Evolutionary conservation across 805 yeast species (phyloP).

Genomic region (Yueomyces sp.): DNA sequence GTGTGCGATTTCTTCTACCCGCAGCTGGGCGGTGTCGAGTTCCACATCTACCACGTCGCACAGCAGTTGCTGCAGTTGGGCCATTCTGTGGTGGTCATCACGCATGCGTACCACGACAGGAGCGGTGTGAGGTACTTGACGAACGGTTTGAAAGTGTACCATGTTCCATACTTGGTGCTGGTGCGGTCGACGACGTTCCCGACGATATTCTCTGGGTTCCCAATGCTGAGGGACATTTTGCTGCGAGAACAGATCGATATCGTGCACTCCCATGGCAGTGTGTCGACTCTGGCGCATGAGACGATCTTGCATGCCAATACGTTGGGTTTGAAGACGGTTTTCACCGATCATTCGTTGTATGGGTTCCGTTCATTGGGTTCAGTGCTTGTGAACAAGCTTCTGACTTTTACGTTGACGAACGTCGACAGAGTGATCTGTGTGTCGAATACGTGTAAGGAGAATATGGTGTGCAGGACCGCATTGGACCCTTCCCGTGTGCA

Average conservation of each 20-base stretch:
- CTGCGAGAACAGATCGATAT: constrained; percentile 77
- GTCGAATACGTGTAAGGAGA: constrained; percentile 91
- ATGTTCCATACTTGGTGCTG: constrained; percentile 71
- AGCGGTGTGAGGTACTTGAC: constrained; percentile 73
- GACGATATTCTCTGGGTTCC: constrained; percentile 77
- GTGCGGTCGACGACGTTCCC: constrained; percentile 81
- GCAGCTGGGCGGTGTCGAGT: constrained; percentile 96
- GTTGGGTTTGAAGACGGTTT: constrained; percentile 83
- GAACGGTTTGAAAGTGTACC: constrained; percentile 86
- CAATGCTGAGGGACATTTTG: constrained; percentile 71
- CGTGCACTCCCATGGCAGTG: constrained; percentile 91
- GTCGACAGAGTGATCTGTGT: constrained; percentile 94
- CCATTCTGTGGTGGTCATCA: constrained; percentile 73
- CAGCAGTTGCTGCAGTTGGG: constrained; percentile 70
- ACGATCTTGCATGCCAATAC: constrained; percentile 83
- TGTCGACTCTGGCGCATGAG: constrained; percentile 78
- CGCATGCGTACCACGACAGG: constrained; percentile 79
- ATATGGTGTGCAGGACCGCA: constrained; percentile 78
- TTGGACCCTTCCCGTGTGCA: constrained; percentile 66
- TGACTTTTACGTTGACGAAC: constrained; percentile 73
- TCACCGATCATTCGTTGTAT: constrained; percentile 91
- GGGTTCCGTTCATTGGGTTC: constrained; percentile 83
- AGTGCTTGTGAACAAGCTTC: constrained; percentile 72
- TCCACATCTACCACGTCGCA: constrained; percentile 84
- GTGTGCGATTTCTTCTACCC: constrained; percentile 96